Evolutionary conservation across 768 basidiomycete species (phyloP).

Genomic region (Suillus discolor): DNA sequence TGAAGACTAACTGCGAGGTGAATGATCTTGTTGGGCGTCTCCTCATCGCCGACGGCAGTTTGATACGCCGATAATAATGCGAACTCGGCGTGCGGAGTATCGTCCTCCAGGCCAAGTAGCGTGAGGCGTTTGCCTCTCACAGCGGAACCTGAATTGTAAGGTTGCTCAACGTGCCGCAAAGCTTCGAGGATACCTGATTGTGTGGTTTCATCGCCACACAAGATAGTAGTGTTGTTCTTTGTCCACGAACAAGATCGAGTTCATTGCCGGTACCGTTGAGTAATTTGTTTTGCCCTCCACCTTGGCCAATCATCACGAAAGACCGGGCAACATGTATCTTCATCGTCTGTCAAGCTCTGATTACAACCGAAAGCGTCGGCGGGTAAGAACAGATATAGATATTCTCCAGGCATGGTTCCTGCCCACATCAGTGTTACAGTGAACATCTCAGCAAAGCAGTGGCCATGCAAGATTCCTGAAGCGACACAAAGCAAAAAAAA

Average conservation of each 20-base stretch:
- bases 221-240: background rate
- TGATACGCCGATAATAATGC: conserved; percentile 36
- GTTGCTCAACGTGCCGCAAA: background rate
- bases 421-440: conserved; percentile 21
- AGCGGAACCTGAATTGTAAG: conserved; percentile 7
- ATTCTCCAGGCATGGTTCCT: background rate
- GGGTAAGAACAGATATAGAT: background rate
- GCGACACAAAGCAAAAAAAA: conserved; percentile 19
- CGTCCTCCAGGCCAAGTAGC: conserved; percentile 22
- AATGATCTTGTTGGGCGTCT: conserved; percentile 30
- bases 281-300: too few species aligned
- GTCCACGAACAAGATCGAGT: background rate
- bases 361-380: background rate
- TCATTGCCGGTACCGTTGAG: too few species aligned
- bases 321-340: background rate
- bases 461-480: conserved; percentile 15
- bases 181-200: conserved; percentile 9
- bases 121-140: conserved; percentile 19
- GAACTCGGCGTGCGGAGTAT: conserved; percentile 30
- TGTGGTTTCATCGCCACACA: background rate
- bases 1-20: conserved; percentile 35
- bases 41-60: conserved; percentile 23
- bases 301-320: background rate
- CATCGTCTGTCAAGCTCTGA: background rate
- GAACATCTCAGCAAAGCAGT: too few species aligned